Base-by-base conservation (phyloP, 768 basidiomycete species). In the Sutorius australiensis region DNA sequence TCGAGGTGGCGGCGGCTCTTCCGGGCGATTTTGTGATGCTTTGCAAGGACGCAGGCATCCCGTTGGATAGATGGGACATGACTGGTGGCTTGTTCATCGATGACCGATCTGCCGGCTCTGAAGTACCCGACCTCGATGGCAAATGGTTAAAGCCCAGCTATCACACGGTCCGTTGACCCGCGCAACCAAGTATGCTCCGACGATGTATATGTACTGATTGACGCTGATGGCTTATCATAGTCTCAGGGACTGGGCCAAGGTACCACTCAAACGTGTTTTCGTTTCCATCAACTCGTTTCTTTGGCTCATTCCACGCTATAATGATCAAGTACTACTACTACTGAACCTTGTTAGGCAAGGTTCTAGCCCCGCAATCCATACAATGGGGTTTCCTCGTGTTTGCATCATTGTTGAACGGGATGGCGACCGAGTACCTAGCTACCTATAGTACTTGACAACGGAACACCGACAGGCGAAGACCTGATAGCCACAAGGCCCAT, bases 1-100 rank as follows among this genome's bases (percentile, higher is more conserved):
- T 87, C 3, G 74, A 75, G 11, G 63, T 87, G n/a, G 67, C 72
- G 39, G 79, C 84, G 3, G 85, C 86, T 11, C 62, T 85, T 30
- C 84, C 85, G 1, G 49, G 51, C 24, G 81, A 84, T 53, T 88
- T 87, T 56, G 54, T 75, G 3, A 69, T 68, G 31, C 63, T 82
- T 10, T 87, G 85, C 64, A 54, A 58, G 2, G 73, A 80, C 41
- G 62, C 75, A 4, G 71, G 70, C 0, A 77, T 87, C 16, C 60
- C 68, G 1, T 28, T 84, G 7, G 67, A 71, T 36, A 48, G 65
- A 9, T 49, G 62, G 39, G 72, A 74, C 38, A 59, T 70, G 5
- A 42, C 70, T 13, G 82, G 81, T 13, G 80, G 81, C 5, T 39
- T 84, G 11, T 76, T 68, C 43, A 50, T 80, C 8, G 72, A 85